Conservation (phyloP, 2,329 filamentous ascomycete species). For the Teratosphaeriaceae sp. region DNA sequence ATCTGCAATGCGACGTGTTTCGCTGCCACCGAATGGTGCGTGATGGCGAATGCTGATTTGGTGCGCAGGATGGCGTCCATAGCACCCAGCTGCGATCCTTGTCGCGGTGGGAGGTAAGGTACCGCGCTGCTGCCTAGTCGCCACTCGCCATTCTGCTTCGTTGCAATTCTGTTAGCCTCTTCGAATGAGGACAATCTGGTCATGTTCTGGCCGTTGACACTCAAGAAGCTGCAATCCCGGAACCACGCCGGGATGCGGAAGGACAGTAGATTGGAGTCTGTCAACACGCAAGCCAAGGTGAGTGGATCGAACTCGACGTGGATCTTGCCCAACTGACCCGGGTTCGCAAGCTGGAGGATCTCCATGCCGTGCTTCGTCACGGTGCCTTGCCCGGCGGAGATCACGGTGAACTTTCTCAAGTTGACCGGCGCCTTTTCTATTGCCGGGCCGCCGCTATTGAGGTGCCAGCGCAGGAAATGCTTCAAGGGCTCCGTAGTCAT, state of each 20-base stretch:
- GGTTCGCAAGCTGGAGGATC: slow-evolving; percentile 44
- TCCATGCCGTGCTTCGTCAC: slow-evolving; percentile 46
- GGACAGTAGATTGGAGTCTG: slow-evolving; percentile 37
- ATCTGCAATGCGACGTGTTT: slow-evolving; percentile 45
- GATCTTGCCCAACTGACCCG: slow-evolving; percentile 46
- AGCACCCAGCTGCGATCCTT: slow-evolving; percentile 45
- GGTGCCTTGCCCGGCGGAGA: slow-evolving; percentile 47
- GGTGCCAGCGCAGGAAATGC: slow-evolving; percentile 41
- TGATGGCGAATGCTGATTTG: slow-evolving; percentile 39
- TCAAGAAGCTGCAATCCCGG: slow-evolving; percentile 13
- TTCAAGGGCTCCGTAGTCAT: slow-evolving; percentile 47
- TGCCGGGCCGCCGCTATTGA: slow-evolving; percentile 16
- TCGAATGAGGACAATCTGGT: slow-evolving; percentile 1
- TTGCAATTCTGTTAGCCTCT: not conserved
- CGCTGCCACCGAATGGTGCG: slow-evolving; percentile 24
- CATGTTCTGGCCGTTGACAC: slow-evolving; percentile 12
- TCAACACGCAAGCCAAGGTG: slow-evolving; percentile 30
- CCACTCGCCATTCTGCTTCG: not conserved
- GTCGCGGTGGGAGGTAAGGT: slow-evolving; percentile 24
- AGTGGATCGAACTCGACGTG: slow-evolving; percentile 30
- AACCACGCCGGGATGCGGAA: slow-evolving; percentile 17
- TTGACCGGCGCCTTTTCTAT: slow-evolving; percentile 17
- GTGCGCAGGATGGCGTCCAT: slow-evolving; percentile 50
- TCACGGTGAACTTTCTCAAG: slow-evolving; percentile 39
- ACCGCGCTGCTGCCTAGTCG: not conserved